Conservation (phyloP, 2,329 filamentous ascomycete species). For the Colletotrichum neosansevieriae region DNA sequence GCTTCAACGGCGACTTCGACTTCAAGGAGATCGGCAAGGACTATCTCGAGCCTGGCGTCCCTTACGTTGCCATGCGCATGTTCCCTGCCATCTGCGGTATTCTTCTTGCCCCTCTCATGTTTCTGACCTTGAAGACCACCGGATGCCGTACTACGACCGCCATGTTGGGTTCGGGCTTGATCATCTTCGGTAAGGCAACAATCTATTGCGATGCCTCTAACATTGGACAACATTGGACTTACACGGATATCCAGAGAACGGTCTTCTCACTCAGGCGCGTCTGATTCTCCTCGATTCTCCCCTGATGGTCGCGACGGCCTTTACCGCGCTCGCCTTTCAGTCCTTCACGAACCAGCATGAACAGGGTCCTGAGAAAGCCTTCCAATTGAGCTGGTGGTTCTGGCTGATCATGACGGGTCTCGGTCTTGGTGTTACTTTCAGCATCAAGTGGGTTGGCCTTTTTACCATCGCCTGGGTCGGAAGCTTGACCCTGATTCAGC, state of each 20-base stretch:
- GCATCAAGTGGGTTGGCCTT: constrained; percentile 98
- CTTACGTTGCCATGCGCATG: constrained; percentile 97
- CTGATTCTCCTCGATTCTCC: constrained; percentile 97
- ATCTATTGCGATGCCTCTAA: constrained; percentile 48
- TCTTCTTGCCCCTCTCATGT: constrained; percentile 90
- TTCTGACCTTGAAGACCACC: constrained; percentile 89
- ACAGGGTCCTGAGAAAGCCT: constrained; percentile 88
- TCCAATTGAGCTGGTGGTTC: constrained; percentile 95
- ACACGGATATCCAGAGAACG: constrained; percentile 77
- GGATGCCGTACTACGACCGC: constrained; percentile 91
- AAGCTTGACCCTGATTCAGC: constrained; percentile 86
- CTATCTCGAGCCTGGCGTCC: constrained; percentile 92
- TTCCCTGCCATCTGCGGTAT: constrained; percentile 92
- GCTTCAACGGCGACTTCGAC: constrained; percentile 95
- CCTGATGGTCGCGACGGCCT: constrained; percentile 90
- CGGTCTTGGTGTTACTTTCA: constrained; percentile 88
- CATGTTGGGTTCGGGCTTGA: constrained; percentile 82
- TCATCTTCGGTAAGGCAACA: constrained; percentile 81
- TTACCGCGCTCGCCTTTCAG: constrained; percentile 89
- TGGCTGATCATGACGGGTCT: constrained; percentile 91
- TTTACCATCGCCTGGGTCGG: constrained; percentile 99
- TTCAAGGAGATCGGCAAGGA: constrained; percentile 99
- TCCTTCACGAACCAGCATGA: constrained; percentile 98
- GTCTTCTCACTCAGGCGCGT: constrained; percentile 92
- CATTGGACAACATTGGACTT: constrained; percentile 43